Evolutionary conservation across 768 basidiomycete genomes (phyloP).

Genomic region (Suillus variegatus): DNA sequence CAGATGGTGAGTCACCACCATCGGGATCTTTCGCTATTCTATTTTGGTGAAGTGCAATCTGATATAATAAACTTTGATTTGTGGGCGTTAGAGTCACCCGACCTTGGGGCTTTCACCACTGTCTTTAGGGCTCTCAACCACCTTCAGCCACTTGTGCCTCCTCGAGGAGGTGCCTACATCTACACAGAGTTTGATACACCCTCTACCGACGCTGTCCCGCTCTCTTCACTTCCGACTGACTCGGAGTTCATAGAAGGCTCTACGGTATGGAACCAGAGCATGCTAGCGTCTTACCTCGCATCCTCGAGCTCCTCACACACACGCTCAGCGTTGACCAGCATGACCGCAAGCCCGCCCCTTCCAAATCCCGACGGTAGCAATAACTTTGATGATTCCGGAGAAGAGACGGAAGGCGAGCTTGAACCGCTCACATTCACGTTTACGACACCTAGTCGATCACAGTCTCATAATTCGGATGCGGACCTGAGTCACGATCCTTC

Average conservation of each 20-base stretch:
- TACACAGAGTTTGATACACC: constrained; percentile 25
- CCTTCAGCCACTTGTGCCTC: constrained; percentile 46
- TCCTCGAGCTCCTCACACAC: constrained; percentile 26
- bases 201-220: constrained; percentile 29
- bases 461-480: constrained; percentile 1
- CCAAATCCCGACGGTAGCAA: background rate
- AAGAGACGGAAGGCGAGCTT: constrained; percentile 41
- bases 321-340: constrained; percentile 3
- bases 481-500: constrained; percentile 5
- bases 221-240: constrained; percentile 27
- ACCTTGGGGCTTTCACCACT: constrained; percentile 70
- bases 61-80: background rate
- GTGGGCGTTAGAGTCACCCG: constrained; percentile 55
- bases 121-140: constrained; percentile 69
- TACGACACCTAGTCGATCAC: constrained; percentile 25
- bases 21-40: background rate
- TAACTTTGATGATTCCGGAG: constrained; percentile 24
- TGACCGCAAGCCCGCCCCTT: constrained; percentile 14
- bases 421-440: constrained; percentile 28
- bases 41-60: background rate
- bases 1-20: constrained; percentile 41
- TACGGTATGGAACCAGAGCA: constrained; percentile 65
- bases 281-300: constrained; percentile 59
- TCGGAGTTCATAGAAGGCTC: constrained; percentile 50
- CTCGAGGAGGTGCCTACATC: constrained; percentile 22